A percentile compares a stretch with the other conserved stretches of the same genome.
Conservation (phyloP, 140 eudicot species). For the Cichorium intybus region DNA sequence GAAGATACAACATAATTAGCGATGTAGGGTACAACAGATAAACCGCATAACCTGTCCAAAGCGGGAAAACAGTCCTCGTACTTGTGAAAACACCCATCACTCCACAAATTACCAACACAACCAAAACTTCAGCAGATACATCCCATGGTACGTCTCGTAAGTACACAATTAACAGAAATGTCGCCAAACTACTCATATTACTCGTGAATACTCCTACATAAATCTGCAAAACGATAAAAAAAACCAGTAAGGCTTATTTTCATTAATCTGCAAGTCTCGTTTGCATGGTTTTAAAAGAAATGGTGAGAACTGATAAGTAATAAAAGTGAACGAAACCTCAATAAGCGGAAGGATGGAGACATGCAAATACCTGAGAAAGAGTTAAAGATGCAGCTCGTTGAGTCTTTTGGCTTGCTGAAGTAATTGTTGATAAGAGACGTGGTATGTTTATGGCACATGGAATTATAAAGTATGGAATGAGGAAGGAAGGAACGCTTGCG, state of each 20-base stretch:
- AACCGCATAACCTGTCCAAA: constrained; percentile 39
- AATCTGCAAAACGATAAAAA: constrained; percentile 21
- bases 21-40: constrained; percentile 43
- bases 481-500: constrained; percentile 46
- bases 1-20: constrained; percentile 40
- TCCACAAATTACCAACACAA: constrained; percentile 37
- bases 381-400: constrained; percentile 58
- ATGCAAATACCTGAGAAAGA: constrained; percentile 48
- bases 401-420: constrained; percentile 52
- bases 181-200: constrained; percentile 37
- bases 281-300: not conserved
- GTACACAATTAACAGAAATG: constrained; percentile 38
- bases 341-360: not conserved
- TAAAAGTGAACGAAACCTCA: not conserved
- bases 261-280: not conserved
- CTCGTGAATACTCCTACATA: constrained; percentile 40
- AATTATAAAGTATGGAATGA: constrained; percentile 52
- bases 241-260: not conserved
- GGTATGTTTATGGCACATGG: constrained; percentile 49
- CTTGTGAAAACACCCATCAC: constrained; percentile 43
- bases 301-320: not conserved
- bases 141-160: constrained; percentile 34
- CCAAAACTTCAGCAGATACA: constrained; percentile 51
- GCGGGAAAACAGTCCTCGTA: constrained; percentile 39
- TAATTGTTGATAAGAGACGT: constrained; percentile 30